These are phyloP conservation scores for Phytophthora brassicae DNA, from an alignment of 352 stramenopile species.

Conservation along the genomic window DNA sequence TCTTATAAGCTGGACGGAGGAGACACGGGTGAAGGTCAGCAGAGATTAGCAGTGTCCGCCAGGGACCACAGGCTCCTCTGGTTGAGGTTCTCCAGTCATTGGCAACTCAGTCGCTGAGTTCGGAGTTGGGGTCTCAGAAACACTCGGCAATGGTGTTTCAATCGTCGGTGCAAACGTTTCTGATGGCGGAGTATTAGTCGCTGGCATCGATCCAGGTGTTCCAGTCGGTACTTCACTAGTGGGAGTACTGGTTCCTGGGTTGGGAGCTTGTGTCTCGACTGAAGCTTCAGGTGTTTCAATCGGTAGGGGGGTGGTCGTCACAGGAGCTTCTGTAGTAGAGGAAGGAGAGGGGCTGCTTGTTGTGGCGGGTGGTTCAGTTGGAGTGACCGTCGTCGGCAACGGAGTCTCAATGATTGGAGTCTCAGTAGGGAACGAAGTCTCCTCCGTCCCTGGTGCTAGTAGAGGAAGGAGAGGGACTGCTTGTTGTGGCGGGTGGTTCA, in stretches of 20 bases:
- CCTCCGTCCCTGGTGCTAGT: neutral
- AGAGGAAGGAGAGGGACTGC: neutral
- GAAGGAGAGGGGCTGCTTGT: too few relatives aligned
- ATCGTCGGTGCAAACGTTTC: too few relatives aligned
- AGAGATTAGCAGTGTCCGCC: slow-evolving; percentile 22
- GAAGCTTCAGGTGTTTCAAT: neutral
- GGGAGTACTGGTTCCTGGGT: neutral
- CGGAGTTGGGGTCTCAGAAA: neutral
- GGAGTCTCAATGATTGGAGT: too few relatives aligned
- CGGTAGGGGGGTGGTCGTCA: neutral
- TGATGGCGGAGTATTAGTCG: neutral
- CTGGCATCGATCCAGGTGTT: neutral
- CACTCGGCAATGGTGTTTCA: neutral
- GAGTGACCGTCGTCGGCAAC: neutral
- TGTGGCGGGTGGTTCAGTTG: neutral
- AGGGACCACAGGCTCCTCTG: slow-evolving; percentile 18
- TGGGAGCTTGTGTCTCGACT: neutral
- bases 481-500: neutral
- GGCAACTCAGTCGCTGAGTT: slow-evolving; percentile 3
- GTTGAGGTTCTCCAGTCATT: neutral
- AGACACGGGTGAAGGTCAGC: too few relatives aligned
- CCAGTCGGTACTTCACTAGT: neutral
- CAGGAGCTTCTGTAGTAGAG: neutral
- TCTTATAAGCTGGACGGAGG: neutral
- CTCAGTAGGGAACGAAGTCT: too few relatives aligned